phyloP scores from a whole-genome alignment of 495 filamentous ascomycete genomes.

The Pseudoneurospora amorphoporcata region DNA sequence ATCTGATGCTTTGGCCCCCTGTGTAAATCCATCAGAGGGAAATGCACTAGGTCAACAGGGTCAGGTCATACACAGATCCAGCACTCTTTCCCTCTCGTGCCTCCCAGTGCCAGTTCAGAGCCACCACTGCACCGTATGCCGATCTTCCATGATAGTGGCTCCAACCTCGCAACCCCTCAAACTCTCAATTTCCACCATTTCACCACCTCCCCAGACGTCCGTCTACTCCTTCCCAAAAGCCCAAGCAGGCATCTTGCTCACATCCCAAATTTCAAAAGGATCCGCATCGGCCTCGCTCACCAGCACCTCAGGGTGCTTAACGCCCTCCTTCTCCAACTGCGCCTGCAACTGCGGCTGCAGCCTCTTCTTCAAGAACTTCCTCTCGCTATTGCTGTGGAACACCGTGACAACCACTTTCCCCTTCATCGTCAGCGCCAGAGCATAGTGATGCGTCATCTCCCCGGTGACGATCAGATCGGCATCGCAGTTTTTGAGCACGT shows the following conservation, averaged over 20 bases:
- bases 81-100: neutral
- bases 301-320: conserved; percentile 44
- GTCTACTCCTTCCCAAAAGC: conserved; percentile 2
- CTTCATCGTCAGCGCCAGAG: conserved; percentile 74
- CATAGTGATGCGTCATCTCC: conserved; percentile 87
- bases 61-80: neutral
- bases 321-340: conserved; percentile 40
- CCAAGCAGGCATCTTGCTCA: conserved; percentile 11
- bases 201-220: neutral
- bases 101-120: neutral
- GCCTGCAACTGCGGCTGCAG: conserved; percentile 55
- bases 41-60: neutral
- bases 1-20: neutral
- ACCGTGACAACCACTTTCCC: conserved; percentile 77
- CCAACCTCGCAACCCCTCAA: neutral
- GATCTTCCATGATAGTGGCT: neutral
- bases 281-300: conserved; percentile 76
- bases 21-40: neutral
- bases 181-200: neutral
- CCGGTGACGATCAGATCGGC: conserved; percentile 81
- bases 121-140: neutral
- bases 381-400: conserved; percentile 86
- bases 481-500: conserved; percentile 55
- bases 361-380: conserved; percentile 63
- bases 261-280: conserved; percentile 41